Base-by-base conservation (phyloP, 1,139 yeast species). In the Debaryomyces robertsiae region DNA sequence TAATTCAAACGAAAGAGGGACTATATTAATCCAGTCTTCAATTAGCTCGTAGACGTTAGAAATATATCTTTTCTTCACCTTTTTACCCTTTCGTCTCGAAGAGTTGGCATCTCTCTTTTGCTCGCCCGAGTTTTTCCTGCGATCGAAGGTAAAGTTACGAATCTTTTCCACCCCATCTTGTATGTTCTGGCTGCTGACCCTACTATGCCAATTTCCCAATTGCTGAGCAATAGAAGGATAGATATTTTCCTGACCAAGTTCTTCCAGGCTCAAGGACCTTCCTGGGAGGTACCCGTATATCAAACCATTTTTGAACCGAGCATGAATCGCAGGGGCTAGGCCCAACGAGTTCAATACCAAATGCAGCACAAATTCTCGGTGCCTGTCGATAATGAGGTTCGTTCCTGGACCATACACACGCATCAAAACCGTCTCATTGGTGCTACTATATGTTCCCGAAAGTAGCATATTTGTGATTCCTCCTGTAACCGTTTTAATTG, bases 351-450 rank as follows among this genome's bases (percentile, higher is more conserved):
- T 75, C 39, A 86, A 68, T 36, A 81, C 77, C 41, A 81, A 60
- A 57, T 85, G 93, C 48, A 85, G 82, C 24, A 84, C 82, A 56
- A 81, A 83, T 57, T 86, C 95, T 25, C 91, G 67, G 52, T 83
- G 84, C 48, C 95, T 69, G 58, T 85, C 90, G 32, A 86, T 86
- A 42, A 86, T 84, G 29, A 82, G 65, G 45, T 75, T 77, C 0
- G 95, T 86, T 13, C 91, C 91, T 43, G 79, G 77, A 7, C 95
- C 95, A 51, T 85, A 86, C 0, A 86, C 83, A 43, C 95, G 67
- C 46, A 84, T 81, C 30, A 86, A 69, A 2, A 83, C 82, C 5
- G 64, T 63, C 42, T 70, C 72, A 22, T 49, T 40, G 4, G 45
- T 45, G 1, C 50, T 46, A 9, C 48, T 42, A 42, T 69, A 65